Evolutionary conservation across 192 early-diverging fungal genomes (phyloP), one percentile per base, ranked within the genome.

Genomic region (Backusella westeae): DNA sequence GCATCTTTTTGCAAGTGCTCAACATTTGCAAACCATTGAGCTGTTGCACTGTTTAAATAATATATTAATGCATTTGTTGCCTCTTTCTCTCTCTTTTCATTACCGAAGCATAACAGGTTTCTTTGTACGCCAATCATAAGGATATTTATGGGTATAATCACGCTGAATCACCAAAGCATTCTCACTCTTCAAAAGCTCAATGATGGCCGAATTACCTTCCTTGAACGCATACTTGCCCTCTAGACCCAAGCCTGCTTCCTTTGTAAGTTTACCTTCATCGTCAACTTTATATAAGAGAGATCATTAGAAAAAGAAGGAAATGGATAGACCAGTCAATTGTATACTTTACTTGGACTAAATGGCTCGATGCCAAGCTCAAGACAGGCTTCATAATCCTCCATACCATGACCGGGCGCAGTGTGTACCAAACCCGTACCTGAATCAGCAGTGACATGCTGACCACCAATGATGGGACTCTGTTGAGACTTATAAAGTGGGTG

Each of bases 111-210:
- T 93, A 53, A 95, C 87, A 3, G 93, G 93, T 70, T 90, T 82
- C 74, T 95, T 95, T 74, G 92, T 92, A 29, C 93, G 88, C 93
- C 93, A 95, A 85, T 95, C 93, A 68, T 93, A 95, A 6, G 92
- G 93, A 72, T 93, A 95, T 77, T 91, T 93, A 79, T 95, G 93
- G 10, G 76, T 82, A 71, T 90, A 89, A 26, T 76, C 79, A 36
- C 85, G 77, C 72, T 88, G 80, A 63, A 80, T 76, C n/a, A 93
- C 76, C 39, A 94, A 67, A 8, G 44, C 71, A 15, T 81, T 77
- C 8, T 52, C 72, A 15, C 70, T 35, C n/a, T 53, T 53, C 17
- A 94, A 81, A 41, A 86, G 80, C 15, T 88, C 81, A 17, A 94
- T 78, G 1, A 93, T 88, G 21, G 87, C 84, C 3, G 74, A 42